Evolutionary conservation across 495 filamentous ascomycete genomes (phyloP).

Genomic region (Massariosphaeria phaeospora): DNA sequence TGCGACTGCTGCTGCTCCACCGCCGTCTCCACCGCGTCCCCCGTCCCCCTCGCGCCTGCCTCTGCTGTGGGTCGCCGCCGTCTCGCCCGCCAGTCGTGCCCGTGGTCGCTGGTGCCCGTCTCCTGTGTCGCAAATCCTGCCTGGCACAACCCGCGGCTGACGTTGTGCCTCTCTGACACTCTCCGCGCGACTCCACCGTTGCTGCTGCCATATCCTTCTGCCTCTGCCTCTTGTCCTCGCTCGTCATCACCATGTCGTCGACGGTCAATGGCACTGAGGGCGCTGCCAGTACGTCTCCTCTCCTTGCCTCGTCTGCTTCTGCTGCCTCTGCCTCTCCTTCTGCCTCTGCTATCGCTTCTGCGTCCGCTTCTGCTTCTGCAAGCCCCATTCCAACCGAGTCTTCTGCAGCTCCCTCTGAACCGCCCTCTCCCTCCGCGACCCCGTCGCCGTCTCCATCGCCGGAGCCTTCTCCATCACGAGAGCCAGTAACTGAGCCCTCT

Average conservation of each 20-base stretch:
- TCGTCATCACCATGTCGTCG: not conserved
- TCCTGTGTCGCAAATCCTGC: too few relatives aligned
- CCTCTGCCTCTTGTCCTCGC: not conserved
- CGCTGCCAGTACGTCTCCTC: slow-evolving; percentile 17
- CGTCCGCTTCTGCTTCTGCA: too few relatives aligned
- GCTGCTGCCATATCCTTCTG: not conserved
- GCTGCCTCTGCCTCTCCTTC: not conserved
- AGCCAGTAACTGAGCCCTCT: not conserved
- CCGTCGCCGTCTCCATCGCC: not conserved
- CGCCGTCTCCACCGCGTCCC: too few relatives aligned
- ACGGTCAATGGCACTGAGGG: slow-evolving; percentile 6
- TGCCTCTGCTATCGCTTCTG: too few relatives aligned
- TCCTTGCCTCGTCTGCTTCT: slow-evolving; percentile 12
- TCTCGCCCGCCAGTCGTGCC: too few relatives aligned
- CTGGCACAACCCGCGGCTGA: too few relatives aligned
- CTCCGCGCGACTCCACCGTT: too few relatives aligned
- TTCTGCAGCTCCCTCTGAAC: slow-evolving; percentile 5
- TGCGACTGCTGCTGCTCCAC: too few relatives aligned
- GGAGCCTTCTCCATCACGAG: not conserved
- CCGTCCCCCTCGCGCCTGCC: too few relatives aligned
- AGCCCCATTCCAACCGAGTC: not conserved
- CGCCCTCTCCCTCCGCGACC: not conserved
- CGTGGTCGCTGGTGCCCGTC: too few relatives aligned
- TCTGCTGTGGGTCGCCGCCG: too few relatives aligned
- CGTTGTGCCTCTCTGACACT: too few relatives aligned